phyloP scores from a whole-genome alignment of 2,329 filamentous ascomycete species.

The Clonostachys solani region DNA sequence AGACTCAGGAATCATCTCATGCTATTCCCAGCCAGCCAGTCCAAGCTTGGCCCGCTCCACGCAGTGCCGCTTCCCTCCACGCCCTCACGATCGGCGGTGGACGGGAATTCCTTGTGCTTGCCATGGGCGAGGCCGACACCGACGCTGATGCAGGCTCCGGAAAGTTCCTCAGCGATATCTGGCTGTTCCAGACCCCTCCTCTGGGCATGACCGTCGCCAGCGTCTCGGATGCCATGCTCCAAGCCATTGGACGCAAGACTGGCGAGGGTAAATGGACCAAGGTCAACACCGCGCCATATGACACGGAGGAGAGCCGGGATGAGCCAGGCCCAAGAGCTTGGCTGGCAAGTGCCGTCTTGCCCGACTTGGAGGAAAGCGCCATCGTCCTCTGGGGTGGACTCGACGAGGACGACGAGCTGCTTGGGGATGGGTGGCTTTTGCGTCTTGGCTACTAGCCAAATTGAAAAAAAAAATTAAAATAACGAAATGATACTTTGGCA shows the following conservation, averaged over 20 bases:
- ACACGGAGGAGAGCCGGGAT: slow-evolving; percentile 41
- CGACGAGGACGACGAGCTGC: slow-evolving; percentile 40
- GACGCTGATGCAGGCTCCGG: slow-evolving; percentile 46
- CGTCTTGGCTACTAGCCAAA: slow-evolving; percentile 32
- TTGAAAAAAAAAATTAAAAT: too few relatives aligned
- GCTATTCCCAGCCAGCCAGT: slow-evolving; percentile 25
- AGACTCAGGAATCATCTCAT: slow-evolving; percentile 21
- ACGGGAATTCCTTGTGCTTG: slow-evolving; percentile 57
- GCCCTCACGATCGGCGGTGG: slow-evolving; percentile 55
- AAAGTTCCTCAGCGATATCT: slow-evolving; percentile 55
- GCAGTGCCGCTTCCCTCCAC: slow-evolving; percentile 50
- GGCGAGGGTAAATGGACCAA: slow-evolving; percentile 56
- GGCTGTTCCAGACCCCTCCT: slow-evolving; percentile 59
- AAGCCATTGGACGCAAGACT: slow-evolving; percentile 45
- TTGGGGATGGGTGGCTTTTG: slow-evolving; percentile 63
- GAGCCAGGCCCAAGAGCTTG: slow-evolving; percentile 51
- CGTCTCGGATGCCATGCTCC: slow-evolving; percentile 50
- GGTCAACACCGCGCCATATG: slow-evolving; percentile 40
- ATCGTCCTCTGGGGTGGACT: slow-evolving; percentile 60
- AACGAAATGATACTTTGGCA: too few relatives aligned
- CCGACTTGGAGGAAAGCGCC: slow-evolving; percentile 54
- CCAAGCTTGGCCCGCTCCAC: slow-evolving; percentile 44
- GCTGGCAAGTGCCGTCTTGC: slow-evolving; percentile 52
- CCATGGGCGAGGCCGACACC: slow-evolving; percentile 52
- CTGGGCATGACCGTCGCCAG: slow-evolving; percentile 49